Percentiles rank a stretch among this genome's conserved stretches.
These are phyloP conservation scores for Phytophthora sansomeana DNA, from an alignment of 352 stramenopile genomes.

Conservation along the genomic window DNA sequence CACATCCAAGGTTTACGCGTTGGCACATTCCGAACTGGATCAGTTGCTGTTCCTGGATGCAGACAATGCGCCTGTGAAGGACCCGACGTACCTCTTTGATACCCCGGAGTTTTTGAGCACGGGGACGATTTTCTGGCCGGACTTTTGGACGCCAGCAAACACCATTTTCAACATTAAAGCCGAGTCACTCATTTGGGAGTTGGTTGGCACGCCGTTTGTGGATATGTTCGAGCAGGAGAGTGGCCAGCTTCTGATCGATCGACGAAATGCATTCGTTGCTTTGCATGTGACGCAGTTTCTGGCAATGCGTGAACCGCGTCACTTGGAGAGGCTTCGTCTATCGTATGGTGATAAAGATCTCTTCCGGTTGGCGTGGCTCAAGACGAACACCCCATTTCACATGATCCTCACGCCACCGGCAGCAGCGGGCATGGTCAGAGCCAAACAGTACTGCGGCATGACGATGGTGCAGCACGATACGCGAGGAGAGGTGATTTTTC, in stretches of 20 bases:
- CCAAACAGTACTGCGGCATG: conserved; percentile 52
- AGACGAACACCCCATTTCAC: conserved; percentile 52
- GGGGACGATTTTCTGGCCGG: conserved; percentile 80
- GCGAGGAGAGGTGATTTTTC: conserved; percentile 46
- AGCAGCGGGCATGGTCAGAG: conserved; percentile 41
- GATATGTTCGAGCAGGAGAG: conserved; percentile 89
- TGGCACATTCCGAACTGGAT: conserved; percentile 49
- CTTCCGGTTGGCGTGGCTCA: conserved; percentile 67
- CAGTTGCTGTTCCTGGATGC: conserved; percentile 78
- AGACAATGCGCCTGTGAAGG: conserved; percentile 76
- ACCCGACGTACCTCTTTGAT: conserved; percentile 85
- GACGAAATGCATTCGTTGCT: conserved; percentile 23
- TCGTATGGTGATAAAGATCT: conserved; percentile 68
- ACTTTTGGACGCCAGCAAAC: conserved; percentile 77
- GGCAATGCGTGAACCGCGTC: conserved; percentile 38
- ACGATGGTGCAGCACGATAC: conserved; percentile 48
- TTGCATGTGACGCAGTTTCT: conserved; percentile 49
- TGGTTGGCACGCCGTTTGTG: conserved; percentile 79
- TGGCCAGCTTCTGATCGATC: conserved; percentile 75
- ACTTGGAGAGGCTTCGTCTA: conserved; percentile 43
- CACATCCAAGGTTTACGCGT: conserved; percentile 62
- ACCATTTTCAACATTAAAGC: conserved; percentile 77
- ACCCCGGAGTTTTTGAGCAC: conserved; percentile 56
- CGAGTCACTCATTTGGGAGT: conserved; percentile 57
- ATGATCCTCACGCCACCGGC: conserved; percentile 54